Evolutionary conservation across 2,329 filamentous ascomycete genomes (phyloP).

Genomic region (Neofusicoccum cordaticola): DNA sequence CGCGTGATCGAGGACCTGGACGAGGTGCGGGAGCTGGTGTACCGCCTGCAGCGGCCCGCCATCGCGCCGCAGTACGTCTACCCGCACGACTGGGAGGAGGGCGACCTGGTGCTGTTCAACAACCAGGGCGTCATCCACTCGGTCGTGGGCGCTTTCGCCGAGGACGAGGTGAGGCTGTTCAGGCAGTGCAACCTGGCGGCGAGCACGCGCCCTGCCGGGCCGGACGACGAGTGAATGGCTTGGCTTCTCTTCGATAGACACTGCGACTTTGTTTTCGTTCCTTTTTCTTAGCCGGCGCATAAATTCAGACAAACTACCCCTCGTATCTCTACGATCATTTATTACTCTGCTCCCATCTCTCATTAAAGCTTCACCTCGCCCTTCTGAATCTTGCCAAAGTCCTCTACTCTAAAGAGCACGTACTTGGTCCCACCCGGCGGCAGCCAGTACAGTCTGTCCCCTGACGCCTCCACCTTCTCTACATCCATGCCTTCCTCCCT

Average conservation of each 20-base stretch:
- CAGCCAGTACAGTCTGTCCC: conserved; percentile 43
- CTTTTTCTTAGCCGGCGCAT: not conserved
- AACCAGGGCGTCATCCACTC: conserved; percentile 73
- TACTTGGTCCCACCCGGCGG: conserved; percentile 34
- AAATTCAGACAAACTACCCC: not conserved
- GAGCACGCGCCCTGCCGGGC: conserved; percentile 32
- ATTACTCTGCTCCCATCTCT: not conserved
- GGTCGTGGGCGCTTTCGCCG: conserved; percentile 70
- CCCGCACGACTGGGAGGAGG: conserved; percentile 73
- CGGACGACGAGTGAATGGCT: not conserved
- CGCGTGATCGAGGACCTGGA: conserved; percentile 66
- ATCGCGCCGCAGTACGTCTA: conserved; percentile 69
- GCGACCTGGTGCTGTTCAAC: conserved; percentile 75
- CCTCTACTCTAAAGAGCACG: conserved; percentile 37
- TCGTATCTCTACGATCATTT: not conserved
- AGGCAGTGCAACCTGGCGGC: conserved; percentile 78
- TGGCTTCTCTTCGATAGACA: too few species aligned
- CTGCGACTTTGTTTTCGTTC: too few species aligned
- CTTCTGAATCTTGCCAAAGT: conserved; percentile 34
- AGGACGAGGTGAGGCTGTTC: conserved; percentile 72
- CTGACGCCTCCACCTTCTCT: conserved; percentile 34
- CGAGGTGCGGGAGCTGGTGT: conserved; percentile 66
- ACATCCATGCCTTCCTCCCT: conserved; percentile 44
- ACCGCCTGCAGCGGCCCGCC: conserved; percentile 67
- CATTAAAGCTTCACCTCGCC: conserved; percentile 26